Base-by-base conservation (phyloP, 257 asterid genomes). In the Solanum verrucosum region DNA sequence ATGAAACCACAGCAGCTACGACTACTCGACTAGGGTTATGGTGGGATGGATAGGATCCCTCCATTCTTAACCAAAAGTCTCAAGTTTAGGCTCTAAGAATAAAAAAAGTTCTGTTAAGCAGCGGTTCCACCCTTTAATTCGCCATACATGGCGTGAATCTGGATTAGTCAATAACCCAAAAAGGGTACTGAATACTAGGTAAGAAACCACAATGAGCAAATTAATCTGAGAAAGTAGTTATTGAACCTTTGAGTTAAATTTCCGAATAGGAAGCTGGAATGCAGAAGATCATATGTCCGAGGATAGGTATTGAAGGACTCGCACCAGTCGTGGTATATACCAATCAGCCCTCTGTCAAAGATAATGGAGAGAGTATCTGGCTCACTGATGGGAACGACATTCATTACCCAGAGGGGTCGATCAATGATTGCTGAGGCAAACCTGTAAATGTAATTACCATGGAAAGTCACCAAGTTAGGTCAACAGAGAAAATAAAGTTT, bases 261-360 rank as follows among this genome's bases (percentile, higher is more conserved):
- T 88, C 84, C 86, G 12, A 95, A 90, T 87, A 92, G 96, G 92
- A 91, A 93, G 88, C 94, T 91, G 83, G 96, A 88, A 89, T 95
- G 97, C 70, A 95, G 92, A 84, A 95, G 96, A 91, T 94, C 98
- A 27, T 86, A 95, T 49, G 98, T 91, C 89, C 98, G 92, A 38
- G 98, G 98, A 88, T 95, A 95, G 33, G 98, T 94, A 85, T 89
- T 94, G 37, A 94, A 91, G 44, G 97, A 93, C 88, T 94, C 98
- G 56, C 98, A 95, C 98, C 98, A 95, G 84, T 95, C 98, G 5
- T 95, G 98, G 90, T 95, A 93, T 67, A 93, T 89, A 81, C 97
- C 97, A 40, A 95, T 90, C 88, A 95, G 93, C 84, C 98, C 98
- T 91, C 97, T 89, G 72, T 95, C 97, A 8, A 87, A 94, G 44